Base-by-base conservation (phyloP, 495 filamentous ascomycete species). In the Delitschia confertaspora region DNA sequence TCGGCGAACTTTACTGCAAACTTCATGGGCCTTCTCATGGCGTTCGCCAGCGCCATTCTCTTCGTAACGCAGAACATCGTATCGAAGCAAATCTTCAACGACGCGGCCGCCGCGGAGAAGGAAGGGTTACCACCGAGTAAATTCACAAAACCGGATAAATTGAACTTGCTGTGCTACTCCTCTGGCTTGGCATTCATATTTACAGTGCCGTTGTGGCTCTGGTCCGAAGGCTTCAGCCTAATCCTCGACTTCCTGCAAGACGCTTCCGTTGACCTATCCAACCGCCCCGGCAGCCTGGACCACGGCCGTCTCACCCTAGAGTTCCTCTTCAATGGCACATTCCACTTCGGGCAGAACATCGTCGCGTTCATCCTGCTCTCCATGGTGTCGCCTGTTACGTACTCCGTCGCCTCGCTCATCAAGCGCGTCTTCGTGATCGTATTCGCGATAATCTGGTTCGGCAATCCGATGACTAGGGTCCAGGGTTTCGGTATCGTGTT, bases 51-150 rank as follows among this genome's bases (percentile, higher is more conserved):
- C 20, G 84, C 93, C 25, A 65, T 96, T 24, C 84, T 99, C 49
- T 99, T 99, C 60, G 91, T 99, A 11, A 93, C 87, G 0, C 91
- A 99, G 59, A 99, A 99, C 59, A 99, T 99, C 42, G 95, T 95
- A 53, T 95, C 89, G 11, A 99, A 99, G 62, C 85, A 85, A 42
- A 75, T 99, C n/a, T 99, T 99, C 72, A 96, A 95, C 60, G 88
- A 95, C 62, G 88, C 83, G 18, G 82, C 86, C 6, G 73, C 74
- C 14, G 79, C 82, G 2, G 88, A 95, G 62, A 74, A 78, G 11
- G 81, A 93, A 14, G 73, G 76, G 2, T 22, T 61, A 61, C 21
- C 64, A 60, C 14, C 75, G 71, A 45, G 69, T 62, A 31, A 49
- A 26, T 53, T 66, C 38, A 75, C 76, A 32, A 96, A 95, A 66